Base-by-base conservation (phyloP, 2,329 filamentous ascomycete species). In the Emmonsia crescens region DNA sequence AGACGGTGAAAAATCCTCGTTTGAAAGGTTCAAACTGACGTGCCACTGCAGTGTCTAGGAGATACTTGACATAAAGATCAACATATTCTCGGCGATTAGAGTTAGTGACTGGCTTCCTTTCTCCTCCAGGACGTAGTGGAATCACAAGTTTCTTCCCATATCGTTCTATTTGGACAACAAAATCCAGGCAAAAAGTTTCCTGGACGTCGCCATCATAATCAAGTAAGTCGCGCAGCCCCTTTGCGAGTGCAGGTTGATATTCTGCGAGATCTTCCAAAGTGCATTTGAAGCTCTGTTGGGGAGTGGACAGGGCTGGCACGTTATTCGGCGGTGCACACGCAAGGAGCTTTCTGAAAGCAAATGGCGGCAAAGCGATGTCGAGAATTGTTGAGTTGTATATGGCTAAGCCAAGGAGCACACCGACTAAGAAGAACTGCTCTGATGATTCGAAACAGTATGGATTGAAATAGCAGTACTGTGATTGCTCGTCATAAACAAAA, bases 301-400 rank as follows among this genome's bases (percentile, higher is more conserved):
- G 83, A 3, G 83, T 81, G 62, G 85, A 82, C 1, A 82, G 80
- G 31, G 81, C 79, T 21, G 79, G 78, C 9, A 81, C 81, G 27
- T 79, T 76, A 19, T 80, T 78, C 1, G 81, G 75, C n/a, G 90
- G 89, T 1, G 87, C 88, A 9, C 89, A 85, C 2, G 89, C 85
- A 48, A 96, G 80, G 24, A 96, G 81, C 73, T 96, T 96, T 66
- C 90, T 86, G 71, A 96, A 96, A 1, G 89, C 87, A 72, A 96
- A 96, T 0, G 91, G 89, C 0, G 92, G 92, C 24, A 96, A 81
- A 1, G 90, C 89, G 57, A 96, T 83, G 70, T 96, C 92, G 21
- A 96, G 79, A 66, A 96, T 96, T 0, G 90, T 96, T 2, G 90
- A 95, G 74, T 96, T 96, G 76, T 96, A 96, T 64, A 96, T 96